Evolutionary conservation across 306 rosid genomes (phyloP), one percentile per base, ranked within the genome.

Genomic region (Luffa aegyptiaca): DNA sequence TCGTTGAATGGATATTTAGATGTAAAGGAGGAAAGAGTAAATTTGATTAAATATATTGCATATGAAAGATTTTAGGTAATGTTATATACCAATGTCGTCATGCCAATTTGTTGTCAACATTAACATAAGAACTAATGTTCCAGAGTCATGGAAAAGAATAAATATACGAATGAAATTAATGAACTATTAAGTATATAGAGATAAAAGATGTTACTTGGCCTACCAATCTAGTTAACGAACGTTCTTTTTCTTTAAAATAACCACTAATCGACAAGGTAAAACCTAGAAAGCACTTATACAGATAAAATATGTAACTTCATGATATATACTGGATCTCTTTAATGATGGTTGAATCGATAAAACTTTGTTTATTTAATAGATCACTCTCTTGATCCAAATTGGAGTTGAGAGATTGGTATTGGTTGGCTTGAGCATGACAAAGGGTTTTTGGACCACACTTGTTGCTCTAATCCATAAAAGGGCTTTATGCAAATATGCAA

Each of bases 401-500:
- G 6, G 49, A 41, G 74, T 41, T 68, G 33, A 41, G 11, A 18
- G 16, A 18, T 41, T 33, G 14, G 52, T 8, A 37, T 59, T 0
- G 35, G 37, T 59, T 59, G 66, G 37, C 33, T 59, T 58, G 33
- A 9, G 66, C 49, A 41, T 41, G 10, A n/a, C 10, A 69, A 42
- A 44, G 75, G 52, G 16, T 10, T 44, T 70, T 70, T 70, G 76
- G 76, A 70, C 76, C 76, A 70, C 76, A 70, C 76, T 70, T 45
- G 0, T 44, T 70, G 52, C 10, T 69, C 36, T 41, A 69, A 39
- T 61, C 2, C 14, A 59, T 21, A 59, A 59, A 20, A 21, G 69
- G 69, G 41, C 69, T 62, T 62, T 21, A n/a, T 4, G 11, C 33
- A 57, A 57, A 57, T 26, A 26, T 17, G 7, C 18, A 16, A 39